phyloP scores from a whole-genome alignment of 768 basidiomycete species.

The Suillus clintonianus region DNA sequence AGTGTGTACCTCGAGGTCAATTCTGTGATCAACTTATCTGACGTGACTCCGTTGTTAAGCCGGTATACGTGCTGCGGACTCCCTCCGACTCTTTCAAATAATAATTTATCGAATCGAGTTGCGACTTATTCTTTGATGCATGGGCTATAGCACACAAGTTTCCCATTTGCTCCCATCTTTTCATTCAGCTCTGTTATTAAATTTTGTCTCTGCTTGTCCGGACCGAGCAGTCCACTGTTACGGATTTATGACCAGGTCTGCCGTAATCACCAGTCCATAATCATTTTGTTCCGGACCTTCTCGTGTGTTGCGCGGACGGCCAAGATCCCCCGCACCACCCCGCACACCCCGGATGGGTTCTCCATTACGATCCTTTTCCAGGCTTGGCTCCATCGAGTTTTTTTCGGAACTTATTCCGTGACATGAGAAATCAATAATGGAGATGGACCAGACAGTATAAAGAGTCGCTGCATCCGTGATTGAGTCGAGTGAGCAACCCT shows the following conservation, averaged over 20 bases:
- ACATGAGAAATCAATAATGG: constrained; percentile 1
- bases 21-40: not conserved
- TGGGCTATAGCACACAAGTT: not conserved
- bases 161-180: not conserved
- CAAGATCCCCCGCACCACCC: constrained; percentile 1
- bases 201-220: not conserved
- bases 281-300: not conserved
- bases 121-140: not conserved
- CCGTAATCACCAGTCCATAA: not conserved
- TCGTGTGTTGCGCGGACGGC: not conserved
- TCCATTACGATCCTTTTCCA: not conserved
- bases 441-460: not conserved
- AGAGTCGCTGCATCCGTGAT: not conserved
- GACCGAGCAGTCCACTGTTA: not conserved
- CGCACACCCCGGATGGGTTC: not conserved
- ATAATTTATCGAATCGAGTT: not conserved
- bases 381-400: not conserved
- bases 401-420: not conserved
- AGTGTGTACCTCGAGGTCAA: not conserved
- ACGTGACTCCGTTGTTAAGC: not conserved
- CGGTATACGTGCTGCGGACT: not conserved
- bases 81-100: not conserved
- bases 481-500: not conserved
- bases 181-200: too few relatives aligned
- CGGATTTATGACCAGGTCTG: not conserved